phyloP scores from a whole-genome alignment of 768 basidiomycete genomes.

The Zangia roseola region DNA sequence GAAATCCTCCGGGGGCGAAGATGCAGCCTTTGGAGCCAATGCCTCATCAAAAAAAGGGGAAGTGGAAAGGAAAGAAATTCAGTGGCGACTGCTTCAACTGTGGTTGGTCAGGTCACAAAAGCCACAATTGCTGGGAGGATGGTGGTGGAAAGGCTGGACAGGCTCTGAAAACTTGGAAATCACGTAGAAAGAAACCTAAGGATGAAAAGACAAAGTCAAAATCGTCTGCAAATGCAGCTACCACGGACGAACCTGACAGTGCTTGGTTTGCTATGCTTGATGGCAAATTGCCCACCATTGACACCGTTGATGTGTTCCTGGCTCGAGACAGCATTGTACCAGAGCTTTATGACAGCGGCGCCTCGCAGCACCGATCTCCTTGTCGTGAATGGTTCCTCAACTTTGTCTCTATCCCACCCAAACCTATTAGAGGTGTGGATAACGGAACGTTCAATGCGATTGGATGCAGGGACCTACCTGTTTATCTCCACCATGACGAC shows the following conservation, averaged over 20 bases:
- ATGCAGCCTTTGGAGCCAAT: background rate
- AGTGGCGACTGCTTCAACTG: slow-evolving; percentile 1
- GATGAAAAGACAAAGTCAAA: too few relatives aligned
- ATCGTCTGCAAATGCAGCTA: too few relatives aligned
- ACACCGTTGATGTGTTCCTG: too few relatives aligned
- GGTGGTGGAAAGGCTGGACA: background rate
- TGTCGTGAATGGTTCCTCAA: background rate
- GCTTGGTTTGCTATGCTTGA: background rate
- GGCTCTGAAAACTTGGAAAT: slow-evolving; percentile 1
- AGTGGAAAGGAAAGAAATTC: background rate
- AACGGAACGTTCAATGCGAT: background rate
- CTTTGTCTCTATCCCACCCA: background rate
- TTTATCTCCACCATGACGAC: too few relatives aligned
- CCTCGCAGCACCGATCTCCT: background rate
- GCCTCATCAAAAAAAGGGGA: background rate
- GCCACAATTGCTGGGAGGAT: background rate
- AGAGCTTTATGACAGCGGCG: background rate
- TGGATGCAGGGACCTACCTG: too few relatives aligned
- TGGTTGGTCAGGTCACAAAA: slow-evolving; percentile 1
- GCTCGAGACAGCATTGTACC: too few relatives aligned
- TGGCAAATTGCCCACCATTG: background rate
- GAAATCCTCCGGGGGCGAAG: background rate
- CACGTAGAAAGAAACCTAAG: background rate
- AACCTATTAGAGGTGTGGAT: background rate
- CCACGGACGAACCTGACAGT: background rate